Evolutionary conservation across 495 filamentous ascomycete species (phyloP), one percentile per base, ranked within the genome.

Genomic region (Trichodelitschia bisporula): DNA sequence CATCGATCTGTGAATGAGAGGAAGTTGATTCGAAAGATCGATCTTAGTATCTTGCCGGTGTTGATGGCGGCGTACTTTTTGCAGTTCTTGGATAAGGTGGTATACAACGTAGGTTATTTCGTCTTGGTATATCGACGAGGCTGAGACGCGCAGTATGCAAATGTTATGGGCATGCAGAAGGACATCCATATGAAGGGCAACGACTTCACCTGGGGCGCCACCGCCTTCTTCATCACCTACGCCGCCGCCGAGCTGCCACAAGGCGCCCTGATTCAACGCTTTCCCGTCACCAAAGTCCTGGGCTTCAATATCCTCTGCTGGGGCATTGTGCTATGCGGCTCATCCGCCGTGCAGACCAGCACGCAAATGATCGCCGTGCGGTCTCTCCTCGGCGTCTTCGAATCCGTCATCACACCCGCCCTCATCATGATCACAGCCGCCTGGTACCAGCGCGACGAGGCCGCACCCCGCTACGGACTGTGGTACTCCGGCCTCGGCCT

Each of bases 61-160:
- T 32, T 34, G 24, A 32, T n/a, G 26, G 5, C 14, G n/a, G 5
- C 11, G 8, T 34, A 34, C 17, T 31, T 34, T 14, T 25, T 34
- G 6, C 31, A 34, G 31, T 34, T 21, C 24, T 25, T 34, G 8
- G 31, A 34, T 16, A 34, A 34, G 26, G 18, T 31, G n/a, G 16
- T 19, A 13, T 11, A 32, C 31, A 34, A 19, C 16, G n/a, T n/a
- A n/a, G n/a, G n/a, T n/a, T n/a, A n/a, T n/a, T n/a, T n/a, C n/a
- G n/a, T n/a, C n/a, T n/a, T n/a, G n/a, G n/a, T n/a, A n/a, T n/a
- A n/a, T n/a, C n/a, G n/a, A n/a, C n/a, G n/a, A n/a, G n/a, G n/a
- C n/a, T n/a, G n/a, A n/a, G n/a, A n/a, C n/a, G n/a, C n/a, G n/a
- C n/a, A n/a, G n/a, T 34, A 34, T 31, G 31, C 31, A n/a, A 18